phyloP scores from a whole-genome alignment of 805 yeast genomes.

The Metschnikowia dekortorum region DNA sequence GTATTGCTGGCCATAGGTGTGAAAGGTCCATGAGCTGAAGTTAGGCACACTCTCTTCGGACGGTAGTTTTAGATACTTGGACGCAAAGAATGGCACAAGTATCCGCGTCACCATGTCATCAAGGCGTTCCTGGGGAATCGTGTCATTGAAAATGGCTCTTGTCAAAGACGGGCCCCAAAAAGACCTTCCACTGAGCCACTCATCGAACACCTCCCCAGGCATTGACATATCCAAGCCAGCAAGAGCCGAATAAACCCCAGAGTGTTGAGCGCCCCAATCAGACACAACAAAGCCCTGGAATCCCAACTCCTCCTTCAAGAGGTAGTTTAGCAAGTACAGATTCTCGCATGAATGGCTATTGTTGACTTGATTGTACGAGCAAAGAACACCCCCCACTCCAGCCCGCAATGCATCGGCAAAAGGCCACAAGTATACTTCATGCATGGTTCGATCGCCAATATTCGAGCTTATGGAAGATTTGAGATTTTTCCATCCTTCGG shows the following conservation, averaged over 20 bases:
- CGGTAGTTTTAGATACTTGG: conserved; percentile 35
- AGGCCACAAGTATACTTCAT: conserved; percentile 62
- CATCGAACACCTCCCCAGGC: conserved; percentile 57
- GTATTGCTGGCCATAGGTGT: conserved; percentile 50
- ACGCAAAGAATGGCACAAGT: conserved; percentile 51
- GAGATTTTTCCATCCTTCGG: conserved; percentile 41
- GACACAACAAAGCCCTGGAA: conserved; percentile 66
- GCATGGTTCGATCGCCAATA: conserved; percentile 58
- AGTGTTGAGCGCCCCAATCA: conserved; percentile 64
- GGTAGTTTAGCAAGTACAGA: conserved; percentile 48
- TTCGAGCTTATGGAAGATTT: conserved; percentile 46
- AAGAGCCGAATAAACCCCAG: conserved; percentile 52
- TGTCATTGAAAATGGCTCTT: conserved; percentile 50
- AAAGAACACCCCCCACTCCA: conserved; percentile 60
- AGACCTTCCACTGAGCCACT: conserved; percentile 50
- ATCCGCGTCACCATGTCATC: conserved; percentile 62
- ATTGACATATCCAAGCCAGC: conserved; percentile 64
- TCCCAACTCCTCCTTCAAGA: conserved; percentile 58
- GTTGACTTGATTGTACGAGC: conserved; percentile 55
- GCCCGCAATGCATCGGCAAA: conserved; percentile 59
- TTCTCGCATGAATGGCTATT: conserved; percentile 58
- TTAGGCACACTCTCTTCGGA: conserved; percentile 44
- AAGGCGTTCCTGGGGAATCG: conserved; percentile 48
- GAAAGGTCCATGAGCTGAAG: conserved; percentile 56
- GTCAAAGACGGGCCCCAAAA: conserved; percentile 58